Base-by-base conservation (phyloP, 176 grass and related monocot genomes). In the Phoenix roebelenii region DNA sequence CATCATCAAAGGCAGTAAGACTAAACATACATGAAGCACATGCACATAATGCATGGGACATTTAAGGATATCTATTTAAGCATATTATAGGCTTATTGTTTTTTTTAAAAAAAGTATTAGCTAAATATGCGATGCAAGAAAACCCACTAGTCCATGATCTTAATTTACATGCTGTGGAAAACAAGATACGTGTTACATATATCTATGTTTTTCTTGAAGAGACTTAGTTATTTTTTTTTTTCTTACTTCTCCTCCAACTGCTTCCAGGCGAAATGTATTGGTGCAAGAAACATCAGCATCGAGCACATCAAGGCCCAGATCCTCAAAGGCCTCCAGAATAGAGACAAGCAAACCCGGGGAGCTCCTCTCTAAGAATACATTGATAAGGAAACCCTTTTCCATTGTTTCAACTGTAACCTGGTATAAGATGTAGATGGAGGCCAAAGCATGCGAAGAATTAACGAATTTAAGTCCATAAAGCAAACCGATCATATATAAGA, bases 291-390 rank as follows among this genome's bases (percentile, higher is more conserved):
- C 54, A 57, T 79, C 55, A 15, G 80, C 80, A 50, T 89, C 76
- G 0, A 89, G 72, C 55, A 89, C 80, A 18, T 89, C 77, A 17
- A 89, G 71, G 15, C 85, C 80, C 15, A 89, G 32, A 5, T 84
- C 77, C 58, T 89, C 76, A 0, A 89, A 80, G 16, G 73, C 80
- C 70, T 89, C 73, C 18, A 89, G 72, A 17, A 89, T 64, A 6
- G 77, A 74, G 44, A 71, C 65, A 4, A 89, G 76, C 60, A 89
- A 44, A 7, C 69, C 64, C 0, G 80, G 80, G 0, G 22, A 59
- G 50, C 59, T 69, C 60, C 73, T 72, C 51, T 84, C 54, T 35
- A 23, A 59, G 1, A 72, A 67, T 57, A 84, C 85, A 35, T 81
- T 80, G 72, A 89, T 75, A 12, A 63, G 69, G 62, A 84, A 84